A percentile compares a stretch with the other conserved stretches of the same genome.
These are phyloP conservation scores for Lichtheimia corymbifera DNA, from an alignment of 371 early-diverging fungal species.

Conservation along the genomic window DNA sequence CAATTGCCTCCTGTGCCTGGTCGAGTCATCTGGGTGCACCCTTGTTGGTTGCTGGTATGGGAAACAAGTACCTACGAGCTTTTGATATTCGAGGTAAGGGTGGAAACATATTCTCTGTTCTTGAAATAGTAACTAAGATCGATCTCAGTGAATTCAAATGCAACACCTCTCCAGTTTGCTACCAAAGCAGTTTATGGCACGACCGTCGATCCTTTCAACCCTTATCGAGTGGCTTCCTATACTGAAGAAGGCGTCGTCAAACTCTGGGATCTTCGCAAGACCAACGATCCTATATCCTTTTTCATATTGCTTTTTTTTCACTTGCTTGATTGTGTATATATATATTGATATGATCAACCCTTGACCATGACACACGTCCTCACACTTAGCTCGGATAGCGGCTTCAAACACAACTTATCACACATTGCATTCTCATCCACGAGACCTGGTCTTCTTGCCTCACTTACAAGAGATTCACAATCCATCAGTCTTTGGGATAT, in stretches of 20 bases:
- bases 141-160: constrained; percentile 22
- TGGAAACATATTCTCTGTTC: neutral
- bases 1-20: constrained; percentile 77
- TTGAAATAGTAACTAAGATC: neutral
- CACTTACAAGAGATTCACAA: constrained; percentile 60
- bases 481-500: constrained; percentile 68
- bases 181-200: constrained; percentile 80
- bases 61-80: constrained; percentile 67
- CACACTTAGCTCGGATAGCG: constrained; percentile 34
- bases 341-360: constrained; percentile 6
- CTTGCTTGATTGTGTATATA: neutral
- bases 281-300: constrained; percentile 60
- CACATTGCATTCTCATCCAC: constrained; percentile 66
- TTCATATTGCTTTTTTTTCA: constrained; percentile 1
- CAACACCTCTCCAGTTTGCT: constrained; percentile 51
- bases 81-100: constrained; percentile 69
- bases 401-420: constrained; percentile 38
- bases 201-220: constrained; percentile 71
- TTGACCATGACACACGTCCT: constrained; percentile 22
- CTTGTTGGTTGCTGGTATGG: constrained; percentile 77
- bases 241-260: constrained; percentile 72
- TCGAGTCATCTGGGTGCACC: constrained; percentile 50
- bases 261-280: constrained; percentile 80
- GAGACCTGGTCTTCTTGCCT: constrained; percentile 67
- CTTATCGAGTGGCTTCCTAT: constrained; percentile 71